phyloP scores from a whole-genome alignment of 2,329 filamentous ascomycete species.

The Exophiala sp. region DNA sequence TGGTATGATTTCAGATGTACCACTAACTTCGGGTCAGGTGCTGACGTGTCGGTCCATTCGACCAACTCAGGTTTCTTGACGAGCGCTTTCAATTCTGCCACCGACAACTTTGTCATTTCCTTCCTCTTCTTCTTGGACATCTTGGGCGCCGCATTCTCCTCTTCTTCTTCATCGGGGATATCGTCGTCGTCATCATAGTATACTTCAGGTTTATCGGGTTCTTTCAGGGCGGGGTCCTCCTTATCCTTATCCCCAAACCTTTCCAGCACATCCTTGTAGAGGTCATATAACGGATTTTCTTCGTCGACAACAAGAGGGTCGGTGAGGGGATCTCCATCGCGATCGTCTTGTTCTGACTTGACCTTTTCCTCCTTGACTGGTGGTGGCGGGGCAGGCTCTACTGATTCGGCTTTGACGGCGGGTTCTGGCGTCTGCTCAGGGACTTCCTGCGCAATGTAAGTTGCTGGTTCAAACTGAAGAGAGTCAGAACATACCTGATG shows the following conservation, averaged over 20 bases:
- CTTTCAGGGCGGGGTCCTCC: conserved; percentile 59
- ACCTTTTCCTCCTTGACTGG: conserved; percentile 12
- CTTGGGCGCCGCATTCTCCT: conserved; percentile 61
- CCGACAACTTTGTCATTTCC: conserved; percentile 81
- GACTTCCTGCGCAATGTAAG: conserved; percentile 18
- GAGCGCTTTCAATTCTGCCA: conserved; percentile 89
- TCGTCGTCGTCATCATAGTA: conserved; percentile 79
- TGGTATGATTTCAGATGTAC: conserved; percentile 92
- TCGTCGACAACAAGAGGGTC: conserved; percentile 48
- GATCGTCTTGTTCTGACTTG: conserved; percentile 27
- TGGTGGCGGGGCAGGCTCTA: conserved; percentile 1
- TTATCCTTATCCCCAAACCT: conserved; percentile 66
- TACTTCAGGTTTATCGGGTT: conserved; percentile 73
- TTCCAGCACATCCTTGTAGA: conserved; percentile 75
- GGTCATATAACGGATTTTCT: conserved; percentile 71
- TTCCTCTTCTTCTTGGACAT: conserved; percentile 95
- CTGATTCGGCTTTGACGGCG: conserved; percentile 10
- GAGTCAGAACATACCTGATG: conserved; percentile 46
- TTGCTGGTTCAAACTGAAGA: not conserved
- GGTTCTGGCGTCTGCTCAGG: conserved; percentile 17
- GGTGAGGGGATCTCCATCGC: conserved; percentile 45
- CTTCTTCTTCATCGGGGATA: conserved; percentile 77
- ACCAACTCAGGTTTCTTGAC: conserved; percentile 89
- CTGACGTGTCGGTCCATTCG: conserved; percentile 94
- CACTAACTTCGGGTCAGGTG: conserved; percentile 78